Evolutionary conservation across 1,284 basidiomycete genomes (phyloP).

Genomic region (Sphaerobolus stellatus): DNA sequence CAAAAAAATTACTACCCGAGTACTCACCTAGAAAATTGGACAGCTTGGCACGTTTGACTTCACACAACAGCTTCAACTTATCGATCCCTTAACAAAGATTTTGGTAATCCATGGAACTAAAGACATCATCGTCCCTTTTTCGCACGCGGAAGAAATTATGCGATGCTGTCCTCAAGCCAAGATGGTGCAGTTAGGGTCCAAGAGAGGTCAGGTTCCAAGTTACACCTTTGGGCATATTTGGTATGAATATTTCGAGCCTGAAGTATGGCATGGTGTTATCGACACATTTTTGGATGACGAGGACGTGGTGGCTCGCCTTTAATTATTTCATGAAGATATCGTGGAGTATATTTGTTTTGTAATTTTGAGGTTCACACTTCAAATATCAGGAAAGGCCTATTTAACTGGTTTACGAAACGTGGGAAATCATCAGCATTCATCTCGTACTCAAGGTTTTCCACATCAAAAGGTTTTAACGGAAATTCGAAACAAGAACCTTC

Average conservation of each 20-base stretch:
- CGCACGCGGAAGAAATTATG: constrained; percentile 31
- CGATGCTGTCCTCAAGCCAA: constrained; percentile 38
- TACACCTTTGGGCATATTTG: constrained; percentile 45
- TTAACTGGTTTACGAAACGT: too few species aligned
- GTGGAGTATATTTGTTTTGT: too few species aligned
- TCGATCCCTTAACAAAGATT: constrained; percentile 28
- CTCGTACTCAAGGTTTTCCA: too few species aligned
- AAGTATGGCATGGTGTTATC: constrained; percentile 42
- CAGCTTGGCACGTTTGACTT: constrained; percentile 11
- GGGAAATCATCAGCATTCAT: too few species aligned
- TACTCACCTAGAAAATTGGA: background rate
- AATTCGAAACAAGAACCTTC: too few species aligned
- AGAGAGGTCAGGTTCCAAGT: constrained; percentile 38
- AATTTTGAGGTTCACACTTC: too few species aligned
- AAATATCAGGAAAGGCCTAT: too few species aligned
- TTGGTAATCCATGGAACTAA: constrained; percentile 44
- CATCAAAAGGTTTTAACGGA: too few species aligned
- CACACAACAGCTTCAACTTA: constrained; percentile 1
- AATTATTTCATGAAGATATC: too few species aligned
- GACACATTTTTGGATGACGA: constrained; percentile 32
- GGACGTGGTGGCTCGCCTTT: too few species aligned
- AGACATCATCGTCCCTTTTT: constrained; percentile 40
- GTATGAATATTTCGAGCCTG: constrained; percentile 46
- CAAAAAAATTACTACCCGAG: too few species aligned
- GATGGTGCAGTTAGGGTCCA: constrained; percentile 32